phyloP scores from a whole-genome alignment of 352 stramenopile species.

The Globisporangium apiculatum region DNA sequence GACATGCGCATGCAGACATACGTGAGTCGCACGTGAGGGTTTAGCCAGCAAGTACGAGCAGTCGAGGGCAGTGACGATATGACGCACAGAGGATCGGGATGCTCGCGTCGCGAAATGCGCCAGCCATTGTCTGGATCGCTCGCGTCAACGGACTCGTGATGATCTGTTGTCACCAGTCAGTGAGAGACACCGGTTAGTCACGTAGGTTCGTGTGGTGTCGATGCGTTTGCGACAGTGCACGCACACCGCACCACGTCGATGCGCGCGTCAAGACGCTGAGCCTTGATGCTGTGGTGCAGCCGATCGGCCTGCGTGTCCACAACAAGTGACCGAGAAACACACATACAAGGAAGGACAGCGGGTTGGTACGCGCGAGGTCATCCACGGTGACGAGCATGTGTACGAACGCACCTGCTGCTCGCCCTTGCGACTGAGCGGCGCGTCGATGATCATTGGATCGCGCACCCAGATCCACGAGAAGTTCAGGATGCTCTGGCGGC shows the following conservation, averaged over 20 bases:
- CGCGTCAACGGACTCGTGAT: slow-evolving; percentile 78
- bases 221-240: background rate
- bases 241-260: slow-evolving; percentile 56
- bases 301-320: slow-evolving; percentile 21
- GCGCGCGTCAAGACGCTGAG: slow-evolving; percentile 38
- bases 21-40: background rate
- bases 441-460: slow-evolving; percentile 82
- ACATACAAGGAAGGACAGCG: background rate
- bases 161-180: slow-evolving; percentile 29
- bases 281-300: slow-evolving; percentile 33
- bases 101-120: slow-evolving; percentile 41
- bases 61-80: no score
- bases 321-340: no score
- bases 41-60: background rate
- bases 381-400: no score
- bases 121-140: slow-evolving; percentile 72
- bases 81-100: slow-evolving; percentile 51
- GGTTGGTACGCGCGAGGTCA: background rate
- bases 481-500: slow-evolving; percentile 62
- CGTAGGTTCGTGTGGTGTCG: no score
- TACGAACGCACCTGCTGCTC: slow-evolving; percentile 40
- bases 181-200: background rate
- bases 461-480: slow-evolving; percentile 84
- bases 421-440: slow-evolving; percentile 65
- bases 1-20: background rate